phyloP scores from a whole-genome alignment of 2,329 filamentous ascomycete species.

The Cytospora schulzeri region DNA sequence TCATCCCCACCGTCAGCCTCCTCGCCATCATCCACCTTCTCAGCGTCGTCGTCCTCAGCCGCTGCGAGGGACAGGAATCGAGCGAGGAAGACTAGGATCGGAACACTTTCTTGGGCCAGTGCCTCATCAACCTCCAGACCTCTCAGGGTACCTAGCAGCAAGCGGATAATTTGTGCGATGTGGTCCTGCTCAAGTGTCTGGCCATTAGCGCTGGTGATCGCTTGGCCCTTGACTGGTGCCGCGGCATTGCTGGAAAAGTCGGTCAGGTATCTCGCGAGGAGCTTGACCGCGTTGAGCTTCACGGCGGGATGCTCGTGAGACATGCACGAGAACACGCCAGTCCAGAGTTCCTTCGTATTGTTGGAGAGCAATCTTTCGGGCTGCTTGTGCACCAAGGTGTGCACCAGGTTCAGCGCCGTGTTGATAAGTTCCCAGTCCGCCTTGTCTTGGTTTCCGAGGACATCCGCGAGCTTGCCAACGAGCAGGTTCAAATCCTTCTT shows the following conservation, averaged over 20 bases:
- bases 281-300: conserved; percentile 73
- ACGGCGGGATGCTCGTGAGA: conserved; percentile 73
- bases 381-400: conserved; percentile 67
- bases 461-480: conserved; percentile 53
- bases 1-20: conserved; percentile 42
- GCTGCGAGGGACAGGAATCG: conserved; percentile 55
- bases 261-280: conserved; percentile 76
- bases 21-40: conserved; percentile 39
- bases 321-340: conserved; percentile 66
- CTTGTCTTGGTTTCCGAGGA: conserved; percentile 57
- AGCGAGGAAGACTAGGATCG: conserved; percentile 82
- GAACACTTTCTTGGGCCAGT: conserved; percentile 76
- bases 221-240: conserved; percentile 51
- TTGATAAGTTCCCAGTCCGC: conserved; percentile 74
- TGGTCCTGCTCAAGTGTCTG: conserved; percentile 66
- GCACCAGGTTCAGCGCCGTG: conserved; percentile 69
- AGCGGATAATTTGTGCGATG: conserved; percentile 60
- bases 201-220: conserved; percentile 70
- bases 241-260: conserved; percentile 72
- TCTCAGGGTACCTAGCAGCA: conserved; percentile 57
- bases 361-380: conserved; percentile 65
- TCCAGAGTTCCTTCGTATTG: conserved; percentile 69
- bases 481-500: conserved; percentile 69
- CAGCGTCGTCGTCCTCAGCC: conserved; percentile 49
- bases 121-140: conserved; percentile 67